Evolutionary conservation across 1,139 yeast species (phyloP), one percentile per base, ranked within the genome.

Genomic region (Pneumocystis carinii): DNA sequence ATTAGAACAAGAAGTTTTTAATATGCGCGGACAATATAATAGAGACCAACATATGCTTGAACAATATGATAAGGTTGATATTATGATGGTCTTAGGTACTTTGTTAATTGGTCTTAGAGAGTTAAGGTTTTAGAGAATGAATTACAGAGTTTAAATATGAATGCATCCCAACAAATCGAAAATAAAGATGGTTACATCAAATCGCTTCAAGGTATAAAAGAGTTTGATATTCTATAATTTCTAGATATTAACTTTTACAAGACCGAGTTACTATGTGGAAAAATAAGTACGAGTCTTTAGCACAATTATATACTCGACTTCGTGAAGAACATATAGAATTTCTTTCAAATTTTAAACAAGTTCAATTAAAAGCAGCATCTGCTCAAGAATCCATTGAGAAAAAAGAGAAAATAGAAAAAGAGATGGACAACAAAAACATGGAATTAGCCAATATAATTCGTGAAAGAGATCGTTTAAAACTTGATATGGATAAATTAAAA

Each of bases 351-450:
- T 86, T 86, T 71, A 90, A 90, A 72, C 86, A 86, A 69, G 81
- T 86, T 64, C 96, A 90, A 74, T 89, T 90, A 69, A 88, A 87
- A 73, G 95, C 94, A 8, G 86, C 90, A 37, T 86, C 95, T 66
- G 96, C 97, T 8, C 96, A 89, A 72, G 97, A 90, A 73, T 87
- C 96, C 0, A 83, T 90, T 67, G 86, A 86, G 69, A 86, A 85
- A 74, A 84, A 90, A 68, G 96, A 90, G 71, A 83, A 83, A 71
- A 76, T 87, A 57, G 96, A 90, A 73, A 83, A 87, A 67, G 96
- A 89, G 66, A 76, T 89, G 73, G 88, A 87, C 72, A 81, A 92
- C 17, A 90, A 90, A 75, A 90, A 88, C 71, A 79, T 89, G 63
- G 96, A 90, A 73, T 79, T 90, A 68, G 96, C 96, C 1, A 96